Evolutionary conservation across 768 basidiomycete genomes (phyloP).

Genomic region (Boletus barrowsii): DNA sequence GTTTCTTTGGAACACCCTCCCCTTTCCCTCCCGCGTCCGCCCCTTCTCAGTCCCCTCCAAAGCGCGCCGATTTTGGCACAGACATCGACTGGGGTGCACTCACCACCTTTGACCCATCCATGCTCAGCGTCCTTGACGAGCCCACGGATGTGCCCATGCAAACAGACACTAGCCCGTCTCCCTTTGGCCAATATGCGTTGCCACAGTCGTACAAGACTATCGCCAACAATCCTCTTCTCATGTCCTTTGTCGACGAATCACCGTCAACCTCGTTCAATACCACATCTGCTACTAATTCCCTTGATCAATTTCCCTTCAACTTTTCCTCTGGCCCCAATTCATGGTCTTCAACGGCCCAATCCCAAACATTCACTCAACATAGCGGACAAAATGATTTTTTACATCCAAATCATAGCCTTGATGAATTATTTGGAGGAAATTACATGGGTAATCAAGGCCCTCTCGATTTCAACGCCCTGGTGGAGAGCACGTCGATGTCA

Average conservation of each 20-base stretch:
- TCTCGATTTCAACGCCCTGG: conserved; percentile 33
- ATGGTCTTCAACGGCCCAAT: conserved; percentile 20
- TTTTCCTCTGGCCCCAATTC: conserved; percentile 37
- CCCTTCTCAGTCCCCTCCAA: conserved; percentile 33
- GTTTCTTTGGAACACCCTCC: conserved; percentile 25
- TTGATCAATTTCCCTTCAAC: conserved; percentile 45
- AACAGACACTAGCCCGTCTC: conserved; percentile 49
- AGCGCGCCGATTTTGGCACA: conserved; percentile 16
- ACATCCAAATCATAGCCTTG: conserved; percentile 30
- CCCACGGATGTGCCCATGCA: conserved; percentile 55
- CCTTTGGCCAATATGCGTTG: conserved; percentile 50
- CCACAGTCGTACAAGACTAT: conserved; percentile 65
- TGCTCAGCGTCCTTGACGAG: conserved; percentile 65
- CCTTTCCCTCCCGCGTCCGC: conserved; percentile 22
- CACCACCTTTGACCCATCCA: conserved; percentile 66
- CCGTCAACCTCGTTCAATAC: conserved; percentile 23
- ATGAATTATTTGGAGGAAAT: conserved; percentile 45
- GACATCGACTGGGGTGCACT: conserved; percentile 62
- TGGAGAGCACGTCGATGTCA: conserved; percentile 30
- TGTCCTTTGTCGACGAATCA: conserved; percentile 69
- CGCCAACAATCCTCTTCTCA: conserved; percentile 80
- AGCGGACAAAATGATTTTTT: conserved; percentile 23
- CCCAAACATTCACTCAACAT: conserved; percentile 19
- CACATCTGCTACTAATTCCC: conserved; percentile 17
- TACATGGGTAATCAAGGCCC: conserved; percentile 31